phyloP scores from a whole-genome alignment of 1,139 yeast genomes.

The Geotrichum cucujoidarum region DNA sequence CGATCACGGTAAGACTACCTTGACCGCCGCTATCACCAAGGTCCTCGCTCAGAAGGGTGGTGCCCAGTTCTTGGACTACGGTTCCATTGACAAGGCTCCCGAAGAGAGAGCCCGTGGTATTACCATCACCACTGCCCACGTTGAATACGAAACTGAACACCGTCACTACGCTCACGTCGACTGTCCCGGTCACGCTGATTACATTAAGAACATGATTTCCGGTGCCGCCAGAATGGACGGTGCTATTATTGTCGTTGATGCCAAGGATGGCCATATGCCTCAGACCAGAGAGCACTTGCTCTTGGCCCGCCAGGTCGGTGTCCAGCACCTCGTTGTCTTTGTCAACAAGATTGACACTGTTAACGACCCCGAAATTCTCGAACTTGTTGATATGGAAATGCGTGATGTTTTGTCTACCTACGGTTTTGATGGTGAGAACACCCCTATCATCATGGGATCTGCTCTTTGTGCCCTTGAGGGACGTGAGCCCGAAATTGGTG shows the following conservation, averaged over 20 bases:
- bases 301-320: constrained; percentile 99
- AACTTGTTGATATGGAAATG: constrained; percentile 99
- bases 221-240: constrained; percentile 99
- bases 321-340: constrained; percentile 91
- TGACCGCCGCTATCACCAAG: constrained; percentile 98
- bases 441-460: constrained; percentile 98
- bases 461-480: constrained; percentile 95
- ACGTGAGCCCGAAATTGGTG: constrained; percentile 87
- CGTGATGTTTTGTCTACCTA: constrained; percentile 86
- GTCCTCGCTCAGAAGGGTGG: constrained; percentile 85
- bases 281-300: constrained; percentile 98
- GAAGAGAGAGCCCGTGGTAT: constrained; percentile 99
- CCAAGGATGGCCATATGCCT: constrained; percentile 99
- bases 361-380: constrained; percentile 98
- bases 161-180: constrained; percentile 97
- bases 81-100: constrained; percentile 95
- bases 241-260: constrained; percentile 98
- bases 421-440: constrained; percentile 97
- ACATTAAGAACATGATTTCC: constrained; percentile 97
- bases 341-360: constrained; percentile 97
- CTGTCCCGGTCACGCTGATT: constrained; percentile 99
- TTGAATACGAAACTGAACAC: constrained; percentile 86
- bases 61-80: constrained; percentile 87
- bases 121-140: constrained; percentile 96
- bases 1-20: constrained; percentile 97